These are phyloP conservation scores for Penicillium ochrochloron DNA, from an alignment of 495 filamentous ascomycete species.

Conservation along the genomic window DNA sequence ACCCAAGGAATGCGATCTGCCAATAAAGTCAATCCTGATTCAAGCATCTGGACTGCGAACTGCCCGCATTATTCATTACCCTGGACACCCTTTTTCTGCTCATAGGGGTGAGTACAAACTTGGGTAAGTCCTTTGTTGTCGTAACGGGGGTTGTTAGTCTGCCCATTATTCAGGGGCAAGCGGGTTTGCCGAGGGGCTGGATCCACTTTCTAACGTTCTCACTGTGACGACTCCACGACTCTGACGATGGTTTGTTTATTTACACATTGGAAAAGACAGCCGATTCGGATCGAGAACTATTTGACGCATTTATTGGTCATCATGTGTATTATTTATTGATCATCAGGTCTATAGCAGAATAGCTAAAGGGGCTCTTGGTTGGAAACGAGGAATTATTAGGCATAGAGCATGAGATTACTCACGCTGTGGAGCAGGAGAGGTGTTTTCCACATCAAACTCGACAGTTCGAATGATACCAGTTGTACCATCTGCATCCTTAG, in stretches of 20 bases:
- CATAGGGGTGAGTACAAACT: neutral
- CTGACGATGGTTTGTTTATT: neutral
- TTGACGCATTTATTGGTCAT: neutral
- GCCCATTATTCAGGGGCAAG: neutral
- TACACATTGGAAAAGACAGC: neutral
- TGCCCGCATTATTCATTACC: slow-evolving; percentile 7
- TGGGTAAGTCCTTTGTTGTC: neutral
- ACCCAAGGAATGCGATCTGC: neutral
- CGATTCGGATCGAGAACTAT: neutral
- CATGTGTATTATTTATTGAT: neutral
- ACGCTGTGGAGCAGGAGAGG: neutral
- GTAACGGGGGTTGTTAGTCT: neutral
- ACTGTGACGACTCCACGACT: neutral
- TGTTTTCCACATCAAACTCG: slow-evolving; percentile 39
- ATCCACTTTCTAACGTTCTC: neutral
- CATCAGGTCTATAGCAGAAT: neutral
- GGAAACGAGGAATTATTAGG: neutral
- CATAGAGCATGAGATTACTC: neutral
- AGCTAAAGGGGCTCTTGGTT: neutral
- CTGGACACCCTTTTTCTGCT: neutral
- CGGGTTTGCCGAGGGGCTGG: neutral
- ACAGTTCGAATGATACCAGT: slow-evolving; percentile 38
- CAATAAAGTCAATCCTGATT: neutral
- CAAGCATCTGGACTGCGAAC: neutral
- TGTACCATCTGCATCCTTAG: slow-evolving; percentile 17